A percentile compares a stretch with the other conserved stretches of the same genome.
phyloP scores from a whole-genome alignment of 2,329 filamentous ascomycete species.

The Pseudocercospora crystallina region DNA sequence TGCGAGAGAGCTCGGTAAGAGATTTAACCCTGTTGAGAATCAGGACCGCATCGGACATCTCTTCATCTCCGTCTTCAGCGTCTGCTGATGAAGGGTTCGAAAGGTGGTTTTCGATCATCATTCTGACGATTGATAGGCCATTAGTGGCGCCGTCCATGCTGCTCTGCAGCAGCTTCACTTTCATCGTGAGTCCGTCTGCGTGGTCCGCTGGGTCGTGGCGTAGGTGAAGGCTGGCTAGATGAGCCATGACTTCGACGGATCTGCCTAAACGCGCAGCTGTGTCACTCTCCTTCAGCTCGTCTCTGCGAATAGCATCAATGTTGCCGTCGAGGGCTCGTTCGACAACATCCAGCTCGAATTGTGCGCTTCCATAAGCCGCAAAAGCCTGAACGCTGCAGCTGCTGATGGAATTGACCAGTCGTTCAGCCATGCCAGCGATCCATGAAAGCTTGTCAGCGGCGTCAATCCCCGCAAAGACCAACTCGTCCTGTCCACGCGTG shows the following conservation, averaged over 20 bases:
- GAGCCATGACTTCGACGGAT: constrained; percentile 82
- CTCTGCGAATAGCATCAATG: constrained; percentile 79
- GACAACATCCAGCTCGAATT: constrained; percentile 87
- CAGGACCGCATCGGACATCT: constrained; percentile 49
- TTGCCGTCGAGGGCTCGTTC: constrained; percentile 85
- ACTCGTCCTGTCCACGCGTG: constrained; percentile 70
- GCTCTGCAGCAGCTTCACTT: constrained; percentile 71
- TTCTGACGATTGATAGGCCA: constrained; percentile 62
- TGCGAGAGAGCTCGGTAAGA: constrained; percentile 73
- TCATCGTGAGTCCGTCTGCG: constrained; percentile 78
- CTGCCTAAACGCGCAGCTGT: constrained; percentile 77
- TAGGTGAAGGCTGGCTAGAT: constrained; percentile 80
- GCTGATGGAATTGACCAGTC: constrained; percentile 77
- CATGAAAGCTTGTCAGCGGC: constrained; percentile 82
- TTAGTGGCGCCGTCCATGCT: constrained; percentile 76
- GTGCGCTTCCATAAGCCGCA: constrained; percentile 70
- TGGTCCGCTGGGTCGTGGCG: constrained; percentile 68
- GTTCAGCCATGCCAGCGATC: constrained; percentile 78
- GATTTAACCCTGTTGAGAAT: constrained; percentile 70
- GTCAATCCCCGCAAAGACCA: constrained; percentile 76
- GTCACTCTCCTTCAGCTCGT: constrained; percentile 81
- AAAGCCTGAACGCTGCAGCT: constrained; percentile 79
- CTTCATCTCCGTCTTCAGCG: constrained; percentile 63
- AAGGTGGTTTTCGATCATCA: constrained; percentile 67
- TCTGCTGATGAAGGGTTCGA: constrained; percentile 43